Base-by-base conservation (phyloP, 768 basidiomycete genomes). In the Suillus hirtellus region DNA sequence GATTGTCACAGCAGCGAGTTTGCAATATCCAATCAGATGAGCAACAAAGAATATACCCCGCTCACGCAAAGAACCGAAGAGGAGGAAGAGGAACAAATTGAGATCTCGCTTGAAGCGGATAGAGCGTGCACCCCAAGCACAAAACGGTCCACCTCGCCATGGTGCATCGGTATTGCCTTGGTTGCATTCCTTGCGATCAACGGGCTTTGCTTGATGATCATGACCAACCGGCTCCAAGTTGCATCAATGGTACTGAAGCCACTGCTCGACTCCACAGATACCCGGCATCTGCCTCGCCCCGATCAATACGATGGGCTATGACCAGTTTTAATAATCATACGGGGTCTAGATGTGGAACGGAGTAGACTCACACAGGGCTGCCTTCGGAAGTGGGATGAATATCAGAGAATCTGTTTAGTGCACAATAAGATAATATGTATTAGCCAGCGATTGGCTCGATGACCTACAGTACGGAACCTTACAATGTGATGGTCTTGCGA, bases 241-340 rank as follows among this genome's bases (percentile, higher is more conserved):
- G 66, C 60, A 44, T 69, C 72, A 53, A 56, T n/a, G 35, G 60
- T 52, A 24, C 47, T 72, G 53, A 65, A 55, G 42, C 66, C 70
- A 27, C 46, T 69, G 38, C 59, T 72, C 31, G 47, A 53, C 42
- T 67, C 65, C 50, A 52, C 65, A 1, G 73, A 74, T 43, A 72
- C 74, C 14, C 67, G 72, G n/a, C 52, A 68, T 53, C 66, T 74
- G 21, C 70, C 73, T 58, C 70, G 70, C 24, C 74, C 72, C 19
- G 69, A 75, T 59, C 72, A 64, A 11, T 75, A 74, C 54, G 71
- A 75, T 56, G 73, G 73, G 50, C 66, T 75, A 53, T 73, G 56
- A 73, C 60, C 17, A 40, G 52, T 17, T 42, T 27, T 42, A 10
- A n/a, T 61, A 59, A 56, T 2, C n/a, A 15, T 19, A 35, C 9